Conservation (phyloP, 2,329 filamentous ascomycete species). For the Clarireedia paspali region DNA sequence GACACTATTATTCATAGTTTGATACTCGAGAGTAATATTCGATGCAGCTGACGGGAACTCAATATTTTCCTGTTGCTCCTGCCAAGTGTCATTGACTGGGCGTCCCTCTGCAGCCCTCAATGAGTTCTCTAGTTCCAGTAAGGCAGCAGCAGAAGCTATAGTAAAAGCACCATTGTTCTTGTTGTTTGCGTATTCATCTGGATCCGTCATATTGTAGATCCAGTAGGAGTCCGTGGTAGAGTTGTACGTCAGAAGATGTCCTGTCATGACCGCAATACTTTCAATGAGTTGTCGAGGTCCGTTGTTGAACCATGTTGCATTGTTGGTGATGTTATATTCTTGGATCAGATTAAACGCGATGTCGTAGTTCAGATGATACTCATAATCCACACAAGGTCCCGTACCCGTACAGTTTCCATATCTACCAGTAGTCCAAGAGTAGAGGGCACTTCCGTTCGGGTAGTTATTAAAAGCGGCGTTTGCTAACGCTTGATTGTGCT, state of each 20-base stretch:
- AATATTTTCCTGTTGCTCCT: conserved; percentile 47
- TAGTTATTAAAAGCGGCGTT: conserved; percentile 56
- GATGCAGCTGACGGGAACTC: conserved; percentile 45
- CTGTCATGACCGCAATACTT: conserved; percentile 53
- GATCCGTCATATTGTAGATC: conserved; percentile 62
- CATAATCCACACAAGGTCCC: conserved; percentile 60
- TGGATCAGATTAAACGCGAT: conserved; percentile 45
- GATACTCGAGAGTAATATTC: conserved; percentile 56
- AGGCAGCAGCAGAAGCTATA: conserved; percentile 33
- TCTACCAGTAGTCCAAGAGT: conserved; percentile 59
- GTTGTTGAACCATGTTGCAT: conserved; percentile 29
- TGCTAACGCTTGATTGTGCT: conserved; percentile 48
- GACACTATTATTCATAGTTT: conserved; percentile 58
- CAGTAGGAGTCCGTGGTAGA: conserved; percentile 41
- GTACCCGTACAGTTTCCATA: conserved; percentile 61
- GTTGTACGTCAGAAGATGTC: conserved; percentile 52
- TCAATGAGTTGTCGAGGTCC: conserved; percentile 56
- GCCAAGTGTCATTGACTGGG: conserved; percentile 48
- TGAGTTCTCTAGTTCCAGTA: conserved; percentile 40
- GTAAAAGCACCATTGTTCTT: conserved; percentile 61
- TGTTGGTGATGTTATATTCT: conserved; percentile 28
- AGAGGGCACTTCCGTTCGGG: conserved; percentile 50
- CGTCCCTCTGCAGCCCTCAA: conserved; percentile 18
- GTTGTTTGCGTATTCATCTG: conserved; percentile 34
- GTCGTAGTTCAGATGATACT: conserved; percentile 66